Evolutionary conservation across 139 green algal species (phyloP).

Genomic region (Chlorella sorokiniana): DNA sequence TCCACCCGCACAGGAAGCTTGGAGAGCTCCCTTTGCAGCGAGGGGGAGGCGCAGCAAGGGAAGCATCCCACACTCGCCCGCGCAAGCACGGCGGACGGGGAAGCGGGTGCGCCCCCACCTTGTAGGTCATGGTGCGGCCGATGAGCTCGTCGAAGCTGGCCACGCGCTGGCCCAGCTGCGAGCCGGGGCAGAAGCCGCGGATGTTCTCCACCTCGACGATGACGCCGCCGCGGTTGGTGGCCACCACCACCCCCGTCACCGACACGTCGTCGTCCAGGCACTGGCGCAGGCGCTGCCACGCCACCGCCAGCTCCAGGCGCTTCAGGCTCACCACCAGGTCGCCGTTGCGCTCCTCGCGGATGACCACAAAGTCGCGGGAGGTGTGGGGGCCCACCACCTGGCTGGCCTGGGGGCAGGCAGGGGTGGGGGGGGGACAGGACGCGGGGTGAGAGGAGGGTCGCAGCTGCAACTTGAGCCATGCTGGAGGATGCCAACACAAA

Average conservation of each 20-base stretch:
- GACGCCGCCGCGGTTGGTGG: slow-evolving; percentile 69
- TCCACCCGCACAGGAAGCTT: too few species aligned
- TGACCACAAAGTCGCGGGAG: slow-evolving; percentile 86
- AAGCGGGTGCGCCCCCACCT: too few species aligned
- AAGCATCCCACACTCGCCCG: too few species aligned
- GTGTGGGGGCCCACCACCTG: slow-evolving; percentile 73
- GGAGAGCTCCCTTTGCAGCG: too few species aligned
- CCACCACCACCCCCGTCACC: slow-evolving; percentile 45
- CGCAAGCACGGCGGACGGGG: too few species aligned
- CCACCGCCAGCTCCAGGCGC: slow-evolving; percentile 75
- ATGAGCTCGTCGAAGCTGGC: slow-evolving; percentile 81
- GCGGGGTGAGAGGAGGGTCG: neutral
- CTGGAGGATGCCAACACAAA: too few species aligned
- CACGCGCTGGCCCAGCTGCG: slow-evolving; percentile 60
- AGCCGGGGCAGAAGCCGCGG: slow-evolving; percentile 77
- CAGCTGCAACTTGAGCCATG: too few species aligned
- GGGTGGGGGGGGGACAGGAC: too few species aligned
- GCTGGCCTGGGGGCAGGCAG: slow-evolving; percentile 48
- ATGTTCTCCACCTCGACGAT: slow-evolving; percentile 74
- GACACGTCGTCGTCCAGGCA: slow-evolving; percentile 84
- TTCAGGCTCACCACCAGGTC: slow-evolving; percentile 81
- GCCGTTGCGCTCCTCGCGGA: slow-evolving; percentile 77
- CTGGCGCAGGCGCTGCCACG: slow-evolving; percentile 78
- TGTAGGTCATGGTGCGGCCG: slow-evolving; percentile 79
- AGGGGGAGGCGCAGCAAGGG: too few species aligned